A percentile compares a stretch with the other conserved stretches of the same genome.
phyloP scores from a whole-genome alignment of 2,329 filamentous ascomycete species.

The Pestalotiopsis sp. region DNA sequence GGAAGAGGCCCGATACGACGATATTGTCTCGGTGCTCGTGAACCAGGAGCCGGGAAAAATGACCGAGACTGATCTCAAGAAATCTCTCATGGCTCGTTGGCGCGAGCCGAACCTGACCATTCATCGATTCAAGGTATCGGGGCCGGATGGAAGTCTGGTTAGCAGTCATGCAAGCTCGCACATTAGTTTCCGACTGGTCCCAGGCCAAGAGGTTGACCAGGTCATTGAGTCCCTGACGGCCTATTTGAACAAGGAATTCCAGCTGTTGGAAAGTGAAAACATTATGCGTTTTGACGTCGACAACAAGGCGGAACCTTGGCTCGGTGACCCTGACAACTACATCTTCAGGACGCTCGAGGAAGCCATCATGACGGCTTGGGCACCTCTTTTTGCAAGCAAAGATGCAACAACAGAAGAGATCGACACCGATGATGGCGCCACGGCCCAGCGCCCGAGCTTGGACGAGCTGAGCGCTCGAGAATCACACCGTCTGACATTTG shows the following conservation, averaged over 20 bases:
- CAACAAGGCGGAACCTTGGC: slow-evolving; percentile 93
- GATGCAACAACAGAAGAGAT: slow-evolving; percentile 16
- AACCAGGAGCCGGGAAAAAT: slow-evolving; percentile 66
- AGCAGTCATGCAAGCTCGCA: slow-evolving; percentile 86
- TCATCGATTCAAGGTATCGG: slow-evolving; percentile 90
- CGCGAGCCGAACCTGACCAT: slow-evolving; percentile 93
- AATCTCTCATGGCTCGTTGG: slow-evolving; percentile 90
- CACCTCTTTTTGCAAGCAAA: slow-evolving; percentile 47
- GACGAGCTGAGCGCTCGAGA: background rate
- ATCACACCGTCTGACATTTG: slow-evolving; percentile 7
- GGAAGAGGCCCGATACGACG: slow-evolving; percentile 80
- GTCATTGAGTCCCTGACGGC: slow-evolving; percentile 68
- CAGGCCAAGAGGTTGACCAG: slow-evolving; percentile 84
- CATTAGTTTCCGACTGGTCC: slow-evolving; percentile 88
- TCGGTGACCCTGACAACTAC: slow-evolving; percentile 86
- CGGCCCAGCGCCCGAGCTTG: background rate
- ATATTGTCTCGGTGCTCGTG: slow-evolving; percentile 79
- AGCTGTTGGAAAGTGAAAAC: slow-evolving; percentile 77
- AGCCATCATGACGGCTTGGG: slow-evolving; percentile 86
- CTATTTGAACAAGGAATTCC: slow-evolving; percentile 74
- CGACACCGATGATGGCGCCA: background rate
- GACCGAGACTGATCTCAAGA: slow-evolving; percentile 71
- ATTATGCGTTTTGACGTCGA: slow-evolving; percentile 81
- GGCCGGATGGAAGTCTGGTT: slow-evolving; percentile 89
- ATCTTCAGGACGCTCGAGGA: slow-evolving; percentile 88